A percentile compares a stretch with the other conserved stretches of the same genome.
These are phyloP conservation scores for Ogataea nakhonphanomensis DNA, from an alignment of 805 yeast species.

Conservation along the genomic window DNA sequence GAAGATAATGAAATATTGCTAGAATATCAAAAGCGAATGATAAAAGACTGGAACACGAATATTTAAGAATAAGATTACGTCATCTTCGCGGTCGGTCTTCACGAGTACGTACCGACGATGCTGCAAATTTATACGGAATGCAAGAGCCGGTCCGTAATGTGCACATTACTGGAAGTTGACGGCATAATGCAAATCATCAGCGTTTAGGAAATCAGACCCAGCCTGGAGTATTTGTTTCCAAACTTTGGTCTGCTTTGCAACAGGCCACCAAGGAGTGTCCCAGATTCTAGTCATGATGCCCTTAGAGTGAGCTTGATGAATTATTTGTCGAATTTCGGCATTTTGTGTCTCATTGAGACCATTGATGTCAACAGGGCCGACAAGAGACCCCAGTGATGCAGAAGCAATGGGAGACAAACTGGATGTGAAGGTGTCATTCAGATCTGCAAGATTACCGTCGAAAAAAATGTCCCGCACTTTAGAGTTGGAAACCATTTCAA, in stretches of 20 bases:
- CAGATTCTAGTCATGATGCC: slow-evolving; percentile 61
- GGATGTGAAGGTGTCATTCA: slow-evolving; percentile 21
- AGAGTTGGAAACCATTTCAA: slow-evolving; percentile 31
- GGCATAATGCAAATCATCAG: slow-evolving; percentile 49
- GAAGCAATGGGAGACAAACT: slow-evolving; percentile 36
- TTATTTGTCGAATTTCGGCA: slow-evolving; percentile 23
- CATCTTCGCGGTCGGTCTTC: not conserved
- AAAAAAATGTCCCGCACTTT: slow-evolving; percentile 39
- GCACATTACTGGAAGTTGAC: slow-evolving; percentile 8
- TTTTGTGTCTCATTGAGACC: slow-evolving; percentile 38
- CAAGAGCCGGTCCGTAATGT: too few relatives aligned
- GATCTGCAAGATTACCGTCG: slow-evolving; percentile 48
- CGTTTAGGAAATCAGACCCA: slow-evolving; percentile 59
- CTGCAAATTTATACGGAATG: too few relatives aligned
- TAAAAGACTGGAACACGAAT: not conserved
- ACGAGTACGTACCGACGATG: too few relatives aligned
- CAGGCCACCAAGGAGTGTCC: slow-evolving; percentile 74
- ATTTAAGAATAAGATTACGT: not conserved
- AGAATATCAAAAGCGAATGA: not conserved
- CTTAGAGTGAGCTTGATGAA: slow-evolving; percentile 45
- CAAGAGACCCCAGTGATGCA: slow-evolving; percentile 24
- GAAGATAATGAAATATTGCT: not conserved
- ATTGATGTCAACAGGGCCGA: slow-evolving; percentile 20
- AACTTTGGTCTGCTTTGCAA: slow-evolving; percentile 38
- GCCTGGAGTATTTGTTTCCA: slow-evolving; percentile 46